Conservation (phyloP, 2,329 filamentous ascomycete species). For the Didymella glomerata region DNA sequence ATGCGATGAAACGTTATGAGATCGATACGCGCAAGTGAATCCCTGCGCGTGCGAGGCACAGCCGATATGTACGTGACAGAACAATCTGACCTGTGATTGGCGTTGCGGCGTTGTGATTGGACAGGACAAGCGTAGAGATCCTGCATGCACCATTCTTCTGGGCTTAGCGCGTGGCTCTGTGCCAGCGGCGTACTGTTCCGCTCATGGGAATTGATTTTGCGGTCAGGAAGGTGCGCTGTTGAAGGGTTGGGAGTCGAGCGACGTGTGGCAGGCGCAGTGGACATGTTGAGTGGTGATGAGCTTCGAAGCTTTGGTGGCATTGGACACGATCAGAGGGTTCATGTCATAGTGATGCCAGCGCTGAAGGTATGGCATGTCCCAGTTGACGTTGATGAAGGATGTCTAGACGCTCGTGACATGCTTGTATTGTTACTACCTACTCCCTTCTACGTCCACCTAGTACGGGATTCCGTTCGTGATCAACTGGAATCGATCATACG, state of each 20-base stretch:
- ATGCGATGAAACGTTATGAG: not conserved
- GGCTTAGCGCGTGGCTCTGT: slow-evolving; percentile 3
- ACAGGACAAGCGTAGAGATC: not conserved
- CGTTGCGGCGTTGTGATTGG: not conserved
- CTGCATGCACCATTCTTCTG: slow-evolving; percentile 7
- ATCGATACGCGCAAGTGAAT: not conserved
- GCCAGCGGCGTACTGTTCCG: not conserved
- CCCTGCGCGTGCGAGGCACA: not conserved
- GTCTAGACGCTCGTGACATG: not conserved
- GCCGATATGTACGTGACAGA: not conserved
- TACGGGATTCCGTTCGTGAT: slow-evolving; percentile 98
- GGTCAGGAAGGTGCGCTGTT: not conserved
- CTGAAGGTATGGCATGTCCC: not conserved
- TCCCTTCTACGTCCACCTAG: slow-evolving; percentile 52
- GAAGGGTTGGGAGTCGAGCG: not conserved
- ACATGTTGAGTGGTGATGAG: not conserved
- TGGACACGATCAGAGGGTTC: not conserved
- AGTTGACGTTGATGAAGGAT: not conserved
- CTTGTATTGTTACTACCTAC: not conserved
- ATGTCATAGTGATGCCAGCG: not conserved
- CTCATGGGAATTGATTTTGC: not conserved
- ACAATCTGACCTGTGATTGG: not conserved
- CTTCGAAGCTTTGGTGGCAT: not conserved
- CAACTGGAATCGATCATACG: slow-evolving; percentile 98
- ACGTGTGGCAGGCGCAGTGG: not conserved